Evolutionary conservation across 2,329 filamentous ascomycete genomes (phyloP).

Genomic region (Pseudohalonectria lignicola): DNA sequence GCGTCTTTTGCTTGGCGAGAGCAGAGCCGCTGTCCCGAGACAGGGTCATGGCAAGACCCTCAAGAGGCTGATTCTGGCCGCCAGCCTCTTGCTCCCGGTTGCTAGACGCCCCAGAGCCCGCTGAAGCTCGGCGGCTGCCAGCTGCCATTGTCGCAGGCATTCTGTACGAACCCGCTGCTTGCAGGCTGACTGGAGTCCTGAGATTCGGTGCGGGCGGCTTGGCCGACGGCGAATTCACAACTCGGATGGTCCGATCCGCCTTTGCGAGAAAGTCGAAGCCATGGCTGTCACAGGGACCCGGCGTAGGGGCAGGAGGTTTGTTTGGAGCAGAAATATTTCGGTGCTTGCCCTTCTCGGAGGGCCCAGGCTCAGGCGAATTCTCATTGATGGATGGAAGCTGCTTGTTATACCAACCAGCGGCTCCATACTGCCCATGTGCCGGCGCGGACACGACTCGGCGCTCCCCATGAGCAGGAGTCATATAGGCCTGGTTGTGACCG

Average conservation of each 20-base stretch:
- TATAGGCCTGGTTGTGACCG: not conserved
- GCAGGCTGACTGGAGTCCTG: too few species aligned
- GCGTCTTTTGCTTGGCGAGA: slow-evolving; percentile 1
- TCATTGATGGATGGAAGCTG: slow-evolving; percentile 40
- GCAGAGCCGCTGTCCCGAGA: slow-evolving; percentile 1
- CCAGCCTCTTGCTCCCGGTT: too few species aligned
- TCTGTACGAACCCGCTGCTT: too few species aligned
- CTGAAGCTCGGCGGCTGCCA: slow-evolving; percentile 19
- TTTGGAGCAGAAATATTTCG: slow-evolving; percentile 37
- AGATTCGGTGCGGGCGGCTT: slow-evolving; percentile 18
- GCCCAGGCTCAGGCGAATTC: slow-evolving; percentile 16
- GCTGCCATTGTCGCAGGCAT: too few species aligned
- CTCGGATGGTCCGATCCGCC: slow-evolving; percentile 40
- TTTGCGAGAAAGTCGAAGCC: slow-evolving; percentile 33
- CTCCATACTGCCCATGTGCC: slow-evolving; percentile 26
- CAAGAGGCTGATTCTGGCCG: too few species aligned
- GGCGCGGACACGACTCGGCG: slow-evolving; percentile 41
- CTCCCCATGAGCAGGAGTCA: slow-evolving; percentile 15
- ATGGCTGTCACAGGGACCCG: slow-evolving; percentile 11
- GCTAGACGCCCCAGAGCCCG: too few species aligned
- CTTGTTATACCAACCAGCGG: too few species aligned
- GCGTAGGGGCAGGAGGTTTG: slow-evolving; percentile 9
- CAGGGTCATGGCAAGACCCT: too few species aligned
- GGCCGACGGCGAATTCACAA: slow-evolving; percentile 38
- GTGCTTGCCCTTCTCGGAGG: slow-evolving; percentile 17